phyloP scores from a whole-genome alignment of 768 basidiomycete species.

The Termitomyces sp. region DNA sequence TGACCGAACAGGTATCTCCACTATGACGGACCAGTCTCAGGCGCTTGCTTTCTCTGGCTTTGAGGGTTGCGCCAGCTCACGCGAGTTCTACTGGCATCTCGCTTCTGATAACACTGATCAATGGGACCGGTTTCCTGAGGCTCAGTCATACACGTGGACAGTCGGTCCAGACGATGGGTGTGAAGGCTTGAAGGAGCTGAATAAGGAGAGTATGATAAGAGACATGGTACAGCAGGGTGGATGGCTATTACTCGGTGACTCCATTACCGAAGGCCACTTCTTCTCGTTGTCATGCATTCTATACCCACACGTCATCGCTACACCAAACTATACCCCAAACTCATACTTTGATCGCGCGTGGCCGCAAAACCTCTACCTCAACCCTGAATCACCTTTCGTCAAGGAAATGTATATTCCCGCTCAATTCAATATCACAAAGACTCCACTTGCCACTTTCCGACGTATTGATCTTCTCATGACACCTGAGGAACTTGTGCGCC shows the following conservation, averaged over 20 bases:
- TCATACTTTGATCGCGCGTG: slow-evolving; percentile 56
- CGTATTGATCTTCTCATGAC: slow-evolving; percentile 56
- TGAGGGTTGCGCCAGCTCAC: slow-evolving; percentile 54
- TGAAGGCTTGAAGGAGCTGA: slow-evolving; percentile 30
- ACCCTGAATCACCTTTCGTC: slow-evolving; percentile 46
- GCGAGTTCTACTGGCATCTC: slow-evolving; percentile 62
- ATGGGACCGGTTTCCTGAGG: slow-evolving; percentile 48
- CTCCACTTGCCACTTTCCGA: slow-evolving; percentile 62
- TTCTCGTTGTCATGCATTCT: slow-evolving; percentile 65
- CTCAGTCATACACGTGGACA: slow-evolving; percentile 47
- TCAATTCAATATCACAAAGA: slow-evolving; percentile 47
- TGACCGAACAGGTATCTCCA: slow-evolving; percentile 25
- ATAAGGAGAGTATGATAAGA: slow-evolving; percentile 38
- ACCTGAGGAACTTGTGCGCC: slow-evolving; percentile 36
- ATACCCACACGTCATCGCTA: slow-evolving; percentile 61
- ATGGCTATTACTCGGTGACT: slow-evolving; percentile 66
- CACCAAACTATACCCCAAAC: slow-evolving; percentile 51
- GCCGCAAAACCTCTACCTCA: slow-evolving; percentile 60
- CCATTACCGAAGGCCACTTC: slow-evolving; percentile 68
- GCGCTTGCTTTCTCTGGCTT: slow-evolving; percentile 50
- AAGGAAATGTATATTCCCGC: slow-evolving; percentile 30
- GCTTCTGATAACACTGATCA: slow-evolving; percentile 41
- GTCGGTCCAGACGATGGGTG: slow-evolving; percentile 37
- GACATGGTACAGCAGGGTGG: slow-evolving; percentile 65
- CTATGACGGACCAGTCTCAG: slow-evolving; percentile 35